Base-by-base conservation (phyloP, 163 green algal genomes). In the Picocystis sp. region DNA sequence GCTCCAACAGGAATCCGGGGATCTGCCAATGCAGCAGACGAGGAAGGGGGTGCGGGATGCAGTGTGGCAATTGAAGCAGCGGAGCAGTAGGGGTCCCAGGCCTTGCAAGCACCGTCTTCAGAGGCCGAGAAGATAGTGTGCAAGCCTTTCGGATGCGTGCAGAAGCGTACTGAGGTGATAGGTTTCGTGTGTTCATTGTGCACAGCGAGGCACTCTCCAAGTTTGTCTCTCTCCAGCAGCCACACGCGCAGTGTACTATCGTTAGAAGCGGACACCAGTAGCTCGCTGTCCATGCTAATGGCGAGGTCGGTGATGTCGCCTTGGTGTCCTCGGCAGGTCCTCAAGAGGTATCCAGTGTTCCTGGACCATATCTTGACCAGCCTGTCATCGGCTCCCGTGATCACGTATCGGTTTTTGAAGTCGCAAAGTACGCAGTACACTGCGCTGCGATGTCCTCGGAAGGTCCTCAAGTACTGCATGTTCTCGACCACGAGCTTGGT, bases 311-410 rank as follows among this genome's bases (percentile, higher is more conserved):
- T 86, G 23, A 93, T 69, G 63, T 92, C 83, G 0, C 57, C 65
- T 2, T 72, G 54, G 56, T 92, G 82, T 5, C 81, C 82, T 1
- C 76, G 67, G 57, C 79, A 86, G 1, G 63, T 65, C 13, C 41
- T 51, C 43, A 71, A 67, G 62, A 92, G 63, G 47, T 81, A 42
- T 0, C 66, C 76, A 0, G 78, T 90, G 9, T 34, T n/a, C 3
- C 62, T 47, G 6, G 57, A 73, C 83, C 83, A 93, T 29, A 92
- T 75, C 73, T 92, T 92, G 29, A 93, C 73, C 2, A 87, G 55
- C 11, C 46, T 58, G 60, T 93, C 83, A 55, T 93, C 83, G 13
- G 76, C 80, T 33, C 82, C 83, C 17, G 82, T 91, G 47, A 86
- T 62, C 11, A 89, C 38, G 23, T 58, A 58, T 11, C 60, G 25